A percentile compares a stretch with the other conserved stretches of the same genome.
Conservation (phyloP, 768 basidiomycete genomes). For the Agrocybe pediades region DNA sequence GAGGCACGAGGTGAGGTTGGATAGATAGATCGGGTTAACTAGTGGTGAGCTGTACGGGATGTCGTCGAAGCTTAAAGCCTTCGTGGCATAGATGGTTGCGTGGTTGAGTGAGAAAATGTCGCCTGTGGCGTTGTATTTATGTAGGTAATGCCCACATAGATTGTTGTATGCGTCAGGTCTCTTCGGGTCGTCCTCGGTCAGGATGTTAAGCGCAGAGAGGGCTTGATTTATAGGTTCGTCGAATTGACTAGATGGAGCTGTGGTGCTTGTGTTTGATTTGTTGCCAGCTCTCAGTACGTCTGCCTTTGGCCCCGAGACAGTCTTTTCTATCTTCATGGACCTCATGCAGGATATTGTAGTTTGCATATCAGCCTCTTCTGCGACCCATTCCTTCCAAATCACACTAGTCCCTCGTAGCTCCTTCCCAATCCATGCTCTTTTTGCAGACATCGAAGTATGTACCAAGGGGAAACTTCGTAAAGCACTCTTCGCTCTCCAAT, state of each 20-base stretch:
- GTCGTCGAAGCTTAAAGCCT: not conserved
- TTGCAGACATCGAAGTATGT: not conserved
- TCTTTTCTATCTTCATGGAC: no score
- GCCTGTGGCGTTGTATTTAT: constrained; percentile 2
- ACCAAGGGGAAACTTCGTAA: not conserved
- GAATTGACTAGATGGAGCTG: not conserved
- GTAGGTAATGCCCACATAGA: constrained; percentile 2
- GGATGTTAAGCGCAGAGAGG: not conserved
- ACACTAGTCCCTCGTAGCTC: not conserved
- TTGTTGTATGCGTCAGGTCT: not conserved
- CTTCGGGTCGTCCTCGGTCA: not conserved
- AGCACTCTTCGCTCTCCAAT: constrained; percentile 1
- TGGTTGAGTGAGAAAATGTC: not conserved
- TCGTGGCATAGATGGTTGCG: not conserved
- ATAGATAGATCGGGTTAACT: not conserved
- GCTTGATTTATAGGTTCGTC: not conserved
- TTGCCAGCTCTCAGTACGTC: no score
- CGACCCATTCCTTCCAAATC: not conserved
- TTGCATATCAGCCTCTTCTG: not conserved
- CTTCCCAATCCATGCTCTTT: not conserved
- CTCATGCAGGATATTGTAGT: not conserved
- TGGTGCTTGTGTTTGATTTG: not conserved
- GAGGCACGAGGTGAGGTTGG: constrained; percentile 4
- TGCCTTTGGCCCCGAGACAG: no score
- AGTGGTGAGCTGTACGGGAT: constrained; percentile 1